Evolutionary conservation across 2,329 filamentous ascomycete genomes (phyloP), one percentile per base, ranked within the genome.

Genomic region (Aspergillus chevalieri): DNA sequence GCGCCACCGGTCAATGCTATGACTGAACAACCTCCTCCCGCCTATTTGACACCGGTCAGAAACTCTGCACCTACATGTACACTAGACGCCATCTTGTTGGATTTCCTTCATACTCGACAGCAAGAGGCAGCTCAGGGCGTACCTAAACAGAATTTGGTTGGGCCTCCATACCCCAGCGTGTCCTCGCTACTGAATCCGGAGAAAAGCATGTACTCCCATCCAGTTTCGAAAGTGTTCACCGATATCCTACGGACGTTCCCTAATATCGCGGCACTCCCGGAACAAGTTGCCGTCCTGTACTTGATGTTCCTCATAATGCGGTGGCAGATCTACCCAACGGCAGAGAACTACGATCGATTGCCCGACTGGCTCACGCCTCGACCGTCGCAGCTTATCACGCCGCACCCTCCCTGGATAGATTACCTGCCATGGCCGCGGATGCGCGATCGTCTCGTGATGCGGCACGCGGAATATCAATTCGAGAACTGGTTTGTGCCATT

Each of bases 181-280:
- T 85, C 84, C 0, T 87, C 86, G 1, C 78, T 95, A 4, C 78
- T 92, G 36, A 88, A 92, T 62, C 86, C 87, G 0, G 74, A 82
- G 38, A 77, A 78, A 46, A 78, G 76, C 52, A 73, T 73, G 6
- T 78, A 79, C 59, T 81, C 84, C 1, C 89, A 95, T 61, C 88
- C 88, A 1, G 75, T 95, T 1, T 92, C 88, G 6, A 88, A 88
- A 57, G 80, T 95, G 12, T 88, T 94, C 64, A 91, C 87, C 39
- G 89, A 94, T 66, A 89, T 95, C 51, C 75, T 95, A 9, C 78
- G 81, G 55, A 89, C 86, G n/a, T 94, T 95, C 59, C 88, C 89
- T 0, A 84, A 87, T 58, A 82, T 95, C 26, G 81, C 79, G 3
- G 78, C 77, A n/a, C 77, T 94, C 0, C 89, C 90, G 0, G 89